Conservation (phyloP, 2,329 filamentous ascomycete genomes). For the Incumbomyces delicatus region DNA sequence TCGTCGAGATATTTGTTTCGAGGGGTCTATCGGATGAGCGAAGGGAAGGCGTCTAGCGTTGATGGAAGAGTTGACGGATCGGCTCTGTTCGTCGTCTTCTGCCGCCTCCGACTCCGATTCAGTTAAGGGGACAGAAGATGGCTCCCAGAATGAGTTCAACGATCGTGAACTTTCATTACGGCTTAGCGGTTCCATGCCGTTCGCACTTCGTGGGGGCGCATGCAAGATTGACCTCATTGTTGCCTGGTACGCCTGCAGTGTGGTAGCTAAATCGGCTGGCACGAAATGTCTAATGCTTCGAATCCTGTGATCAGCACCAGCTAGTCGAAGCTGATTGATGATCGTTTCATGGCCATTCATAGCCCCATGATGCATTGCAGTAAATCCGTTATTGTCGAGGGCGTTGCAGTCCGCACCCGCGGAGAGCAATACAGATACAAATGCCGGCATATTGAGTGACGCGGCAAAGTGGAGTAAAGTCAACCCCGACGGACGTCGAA, state of each 20-base stretch:
- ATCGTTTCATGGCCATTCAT: conserved; percentile 68
- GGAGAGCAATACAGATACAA: conserved; percentile 66
- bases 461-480: conserved; percentile 74
- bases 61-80: neutral
- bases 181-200: conserved; percentile 49
- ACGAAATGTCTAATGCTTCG: conserved; percentile 61
- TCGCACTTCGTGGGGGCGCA: conserved; percentile 55
- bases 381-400: conserved; percentile 69
- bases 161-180: conserved; percentile 55
- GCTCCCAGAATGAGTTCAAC: conserved; percentile 57
- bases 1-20: conserved; percentile 12
- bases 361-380: conserved; percentile 70
- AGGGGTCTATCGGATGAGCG: neutral
- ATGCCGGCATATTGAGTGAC: conserved; percentile 62
- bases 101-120: conserved; percentile 36
- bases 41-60: neutral
- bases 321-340: conserved; percentile 62
- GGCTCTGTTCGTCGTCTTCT: conserved; percentile 12
- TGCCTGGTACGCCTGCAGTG: conserved; percentile 53
- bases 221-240: conserved; percentile 54
- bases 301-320: conserved; percentile 61
- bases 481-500: conserved; percentile 57
- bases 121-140: conserved; percentile 30
- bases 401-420: conserved; percentile 68
- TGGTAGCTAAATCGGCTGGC: conserved; percentile 60